These are phyloP conservation scores for Trichosporon sp. DNA, from an alignment of 1,284 basidiomycete genomes.

Conservation along the genomic window DNA sequence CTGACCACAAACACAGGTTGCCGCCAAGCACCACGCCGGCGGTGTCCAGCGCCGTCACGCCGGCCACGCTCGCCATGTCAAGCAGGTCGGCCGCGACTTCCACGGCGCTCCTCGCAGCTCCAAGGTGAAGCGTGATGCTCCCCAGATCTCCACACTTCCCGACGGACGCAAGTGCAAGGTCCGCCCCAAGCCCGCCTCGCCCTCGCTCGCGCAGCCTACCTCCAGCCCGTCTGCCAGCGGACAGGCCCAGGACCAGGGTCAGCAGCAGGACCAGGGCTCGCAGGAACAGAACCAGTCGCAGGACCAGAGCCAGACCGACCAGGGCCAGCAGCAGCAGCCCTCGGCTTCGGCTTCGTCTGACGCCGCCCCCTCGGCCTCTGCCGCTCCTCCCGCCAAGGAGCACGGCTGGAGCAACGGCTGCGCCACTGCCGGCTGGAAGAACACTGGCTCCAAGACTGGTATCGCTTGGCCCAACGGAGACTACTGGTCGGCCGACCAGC, in stretches of 20 bases:
- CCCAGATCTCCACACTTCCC: conserved; percentile 20
- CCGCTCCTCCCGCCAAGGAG: neutral
- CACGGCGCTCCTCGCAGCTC: neutral
- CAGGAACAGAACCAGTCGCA: neutral
- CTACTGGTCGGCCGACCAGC: neutral
- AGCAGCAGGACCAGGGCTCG: neutral
- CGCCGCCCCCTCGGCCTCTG: neutral
- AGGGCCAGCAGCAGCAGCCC: neutral
- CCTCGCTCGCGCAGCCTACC: neutral
- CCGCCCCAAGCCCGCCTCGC: conserved; percentile 22
- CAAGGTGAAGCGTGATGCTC: conserved; percentile 1
- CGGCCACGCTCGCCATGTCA: neutral
- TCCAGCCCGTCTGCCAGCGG: conserved; percentile 4
- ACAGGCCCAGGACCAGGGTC: neutral
- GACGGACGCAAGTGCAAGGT: conserved; percentile 44
- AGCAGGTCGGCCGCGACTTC: neutral
- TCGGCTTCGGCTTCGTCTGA: neutral
- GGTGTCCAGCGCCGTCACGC: neutral
- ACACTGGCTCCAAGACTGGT: conserved; percentile 54
- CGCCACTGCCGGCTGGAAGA: conserved; percentile 11
- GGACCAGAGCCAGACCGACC: neutral
- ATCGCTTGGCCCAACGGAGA: conserved; percentile 59
- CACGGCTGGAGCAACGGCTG: neutral
- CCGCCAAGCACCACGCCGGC: conserved; percentile 1
- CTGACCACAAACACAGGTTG: neutral